phyloP scores from a whole-genome alignment of 2,329 filamentous ascomycete species.

The Claviceps purpurea region DNA sequence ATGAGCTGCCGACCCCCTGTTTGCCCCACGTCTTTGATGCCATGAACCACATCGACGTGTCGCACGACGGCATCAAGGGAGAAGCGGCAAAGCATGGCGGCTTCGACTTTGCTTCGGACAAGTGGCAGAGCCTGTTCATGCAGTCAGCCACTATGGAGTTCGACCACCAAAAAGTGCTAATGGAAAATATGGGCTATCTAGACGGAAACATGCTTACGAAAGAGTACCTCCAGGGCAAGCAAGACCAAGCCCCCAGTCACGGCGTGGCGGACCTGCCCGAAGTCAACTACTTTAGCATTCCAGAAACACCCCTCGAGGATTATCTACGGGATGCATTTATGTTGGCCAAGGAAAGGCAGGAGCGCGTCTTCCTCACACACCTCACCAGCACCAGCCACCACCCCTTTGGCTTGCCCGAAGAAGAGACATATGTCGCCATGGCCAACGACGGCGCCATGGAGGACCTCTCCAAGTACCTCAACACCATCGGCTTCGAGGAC shows the following conservation, averaged over 20 bases:
- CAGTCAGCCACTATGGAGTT: conserved; percentile 19
- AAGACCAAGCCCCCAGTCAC: conserved; percentile 13
- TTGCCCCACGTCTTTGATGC: conserved; percentile 25
- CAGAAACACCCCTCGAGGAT: conserved; percentile 17
- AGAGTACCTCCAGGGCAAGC: conserved; percentile 17
- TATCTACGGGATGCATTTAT: conserved; percentile 21
- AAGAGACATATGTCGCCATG: conserved; percentile 16
- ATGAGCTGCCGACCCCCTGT: conserved; percentile 31
- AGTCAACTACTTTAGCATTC: conserved; percentile 22
- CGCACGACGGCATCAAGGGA: conserved; percentile 3
- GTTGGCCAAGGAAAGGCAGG: conserved; percentile 15
- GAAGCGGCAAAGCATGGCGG: neutral
- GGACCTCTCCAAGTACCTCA: conserved; percentile 21
- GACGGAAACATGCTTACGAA: conserved; percentile 12
- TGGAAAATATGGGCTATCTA: conserved; percentile 17
- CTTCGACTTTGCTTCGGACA: conserved; percentile 11
- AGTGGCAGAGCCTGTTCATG: conserved; percentile 19
- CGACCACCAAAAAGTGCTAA: conserved; percentile 17
- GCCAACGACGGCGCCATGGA: conserved; percentile 12
- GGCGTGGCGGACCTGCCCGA: conserved; percentile 16
- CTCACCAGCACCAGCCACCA: conserved; percentile 23
- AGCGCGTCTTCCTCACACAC: conserved; percentile 21
- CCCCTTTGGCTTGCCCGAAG: conserved; percentile 17
- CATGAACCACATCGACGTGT: conserved; percentile 14
- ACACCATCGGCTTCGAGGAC: conserved; percentile 20